These are phyloP conservation scores for Vickermania spadyakhi DNA, from an alignment of 208 protist genomes.

Conservation along the genomic window DNA sequence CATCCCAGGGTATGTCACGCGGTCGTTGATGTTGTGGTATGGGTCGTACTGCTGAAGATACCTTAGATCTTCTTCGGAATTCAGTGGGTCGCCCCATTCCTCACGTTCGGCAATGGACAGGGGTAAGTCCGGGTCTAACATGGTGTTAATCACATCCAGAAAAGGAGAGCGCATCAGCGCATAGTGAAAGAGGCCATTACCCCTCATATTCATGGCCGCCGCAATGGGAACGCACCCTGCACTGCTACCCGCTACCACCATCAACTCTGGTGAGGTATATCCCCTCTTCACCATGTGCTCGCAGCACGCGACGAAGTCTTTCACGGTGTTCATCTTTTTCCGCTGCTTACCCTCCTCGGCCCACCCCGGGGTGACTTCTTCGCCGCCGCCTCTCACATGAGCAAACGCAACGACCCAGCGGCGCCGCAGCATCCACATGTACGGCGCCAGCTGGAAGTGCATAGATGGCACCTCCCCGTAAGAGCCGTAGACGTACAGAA, in stretches of 20 bases:
- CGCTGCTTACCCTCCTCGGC: conserved; percentile 62
- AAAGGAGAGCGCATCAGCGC: conserved; percentile 88
- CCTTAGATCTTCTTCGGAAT: conserved; percentile 51
- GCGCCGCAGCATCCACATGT: conserved; percentile 89
- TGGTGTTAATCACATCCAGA: conserved; percentile 91
- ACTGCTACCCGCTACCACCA: conserved; percentile 85
- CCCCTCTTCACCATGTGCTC: conserved; percentile 86
- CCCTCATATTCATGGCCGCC: conserved; percentile 87
- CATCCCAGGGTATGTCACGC: conserved; percentile 85
- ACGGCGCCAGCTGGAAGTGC: conserved; percentile 90
- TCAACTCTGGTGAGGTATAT: conserved; percentile 76
- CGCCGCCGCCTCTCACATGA: conserved; percentile 90
- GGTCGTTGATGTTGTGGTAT: conserved; percentile 89
- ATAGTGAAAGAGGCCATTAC: conserved; percentile 77
- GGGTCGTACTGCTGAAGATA: conserved; percentile 73
- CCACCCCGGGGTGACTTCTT: conserved; percentile 62
- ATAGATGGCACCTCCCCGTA: conserved; percentile 88
- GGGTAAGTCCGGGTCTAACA: conserved; percentile 85
- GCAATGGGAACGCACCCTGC: conserved; percentile 93
- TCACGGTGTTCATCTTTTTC: conserved; percentile 84
- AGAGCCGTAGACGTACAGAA: conserved; percentile 88
- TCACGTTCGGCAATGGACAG: conserved; percentile 87
- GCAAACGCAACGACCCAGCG: conserved; percentile 88
- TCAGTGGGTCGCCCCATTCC: conserved; percentile 92
- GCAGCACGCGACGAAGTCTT: conserved; percentile 90